phyloP scores from a whole-genome alignment of 352 stramenopile species.

The Elongisporangium senticosum region DNA sequence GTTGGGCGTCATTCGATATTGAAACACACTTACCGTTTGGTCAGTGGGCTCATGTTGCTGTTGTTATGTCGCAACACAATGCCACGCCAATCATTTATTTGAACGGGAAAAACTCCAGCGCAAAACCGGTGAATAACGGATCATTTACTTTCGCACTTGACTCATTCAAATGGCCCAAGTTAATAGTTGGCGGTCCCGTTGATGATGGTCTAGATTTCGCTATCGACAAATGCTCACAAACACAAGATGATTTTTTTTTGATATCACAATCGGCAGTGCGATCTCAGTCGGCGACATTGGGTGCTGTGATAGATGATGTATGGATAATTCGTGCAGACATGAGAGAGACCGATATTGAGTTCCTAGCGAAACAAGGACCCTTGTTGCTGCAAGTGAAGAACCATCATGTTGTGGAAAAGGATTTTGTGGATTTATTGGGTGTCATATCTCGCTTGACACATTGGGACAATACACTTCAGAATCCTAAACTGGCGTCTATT shows the following conservation, averaged over 20 bases:
- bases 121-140: not conserved
- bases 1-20: not conserved
- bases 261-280: not conserved
- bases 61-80: not conserved
- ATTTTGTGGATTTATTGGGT: slow-evolving; percentile 26
- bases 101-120: not conserved
- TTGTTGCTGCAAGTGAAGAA: slow-evolving; percentile 40
- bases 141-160: not conserved
- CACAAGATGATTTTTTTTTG: not conserved
- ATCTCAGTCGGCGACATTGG: slow-evolving; percentile 5
- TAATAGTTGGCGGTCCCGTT: not conserved
- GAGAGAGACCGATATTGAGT: slow-evolving; percentile 9
- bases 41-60: not conserved
- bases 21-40: not conserved
- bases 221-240: not conserved
- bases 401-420: slow-evolving; percentile 14
- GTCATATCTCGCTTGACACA: slow-evolving; percentile 25
- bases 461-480: not conserved
- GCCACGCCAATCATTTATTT: not conserved
- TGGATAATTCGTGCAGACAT: slow-evolving; percentile 9
- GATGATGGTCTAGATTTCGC: too few species aligned
- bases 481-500: not conserved
- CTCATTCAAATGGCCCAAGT: not conserved
- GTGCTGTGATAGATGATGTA: slow-evolving; percentile 30
- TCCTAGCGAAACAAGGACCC: slow-evolving; percentile 17